Base-by-base conservation (phyloP, 495 filamentous ascomycete species). In the Tuber calosporum region DNA sequence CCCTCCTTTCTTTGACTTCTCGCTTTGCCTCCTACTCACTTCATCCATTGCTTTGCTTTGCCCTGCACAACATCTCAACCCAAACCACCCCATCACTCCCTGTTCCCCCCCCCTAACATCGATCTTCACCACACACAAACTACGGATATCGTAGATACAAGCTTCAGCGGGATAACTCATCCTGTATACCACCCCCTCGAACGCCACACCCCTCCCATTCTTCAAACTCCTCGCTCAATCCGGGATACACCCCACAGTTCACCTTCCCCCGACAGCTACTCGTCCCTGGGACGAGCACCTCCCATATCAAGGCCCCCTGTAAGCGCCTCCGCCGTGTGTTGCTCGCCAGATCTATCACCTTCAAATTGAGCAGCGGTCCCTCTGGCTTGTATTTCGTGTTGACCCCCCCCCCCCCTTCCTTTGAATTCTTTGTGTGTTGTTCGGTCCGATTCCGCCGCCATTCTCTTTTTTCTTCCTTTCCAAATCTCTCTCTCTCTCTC, bases 271-370 rank as follows among this genome's bases (percentile, higher is more conserved):
- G 39, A 72, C 53, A 48, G n/a, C n/a, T n/a, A n/a, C n/a, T 73
- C 73, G 58, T 40, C 74, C 70, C 67, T n/a, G n/a, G n/a, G n/a
- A 77, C 74, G 68, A 17, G 38, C 48, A 37, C 68, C 69, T 43
- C 48, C 75, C 58, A 62, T 77, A 73, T 68, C 68, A 68, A 75
- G 30, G 53, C 26, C 34, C 53, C 76, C 75, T 74, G 76, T 78
- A 77, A 73, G 76, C 76, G 76, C 76, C 76, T 73, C 69, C 67
- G 67, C 73, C 34, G 74, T 48, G 74, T 72, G 75, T 77, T 39
- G 62, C 76, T 77, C 73, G 17, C 67, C 53, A 73, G 75, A 70
- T 72, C 69, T 73, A 69, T 62, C 58, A 72, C 76, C 70, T 77
- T 78, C 74, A 77, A 73, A 78, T 78, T 78, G 70, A 39, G 37